Base-by-base conservation (phyloP, 2,329 filamentous ascomycete genomes). In the Colletotrichum scovillei region DNA sequence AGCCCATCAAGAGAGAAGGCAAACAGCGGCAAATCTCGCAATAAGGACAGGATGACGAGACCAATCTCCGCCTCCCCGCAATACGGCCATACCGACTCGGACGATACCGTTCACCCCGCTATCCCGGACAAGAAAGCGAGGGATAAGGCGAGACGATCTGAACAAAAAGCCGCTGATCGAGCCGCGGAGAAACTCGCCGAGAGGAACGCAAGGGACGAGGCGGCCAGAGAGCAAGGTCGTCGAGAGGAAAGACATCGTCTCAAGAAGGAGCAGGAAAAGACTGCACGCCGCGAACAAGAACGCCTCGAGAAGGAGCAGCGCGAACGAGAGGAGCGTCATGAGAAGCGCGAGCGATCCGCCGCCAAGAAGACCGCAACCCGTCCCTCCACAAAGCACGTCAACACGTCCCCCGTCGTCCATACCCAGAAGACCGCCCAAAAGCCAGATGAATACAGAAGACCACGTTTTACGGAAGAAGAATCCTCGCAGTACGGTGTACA, bases 21-120 rank as follows among this genome's bases (percentile, higher is more conserved):
- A 77, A 90, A 90, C 78, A 89, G 85, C 24, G 80, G 87, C 75
- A 87, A 85, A 78, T 82, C 86, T 56, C 85, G 87, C 74, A 85
- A 42, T 42, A 42, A 78, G 67, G 83, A 86, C 55, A 79, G 78
- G 73, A 75, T 78, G 38, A 60, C 80, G 68, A 77, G 80, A 64
- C 84, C 82, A 73, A 79, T 81, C 58, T 82, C 85, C 16, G 82
- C 84, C 52, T 82, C 83, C 30, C 81, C 77, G 64, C 78, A 76
- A 58, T 77, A 81, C 66, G 79, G 74, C 42, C 75, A 83, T 52
- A 83, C 81, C 74, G 86, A 86, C 76, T 84, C 86, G 62, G 84
- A 88, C 76, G 81, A 85, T 53, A 86, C 84, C 19, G 79, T 82
- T 49, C 85, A 85, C 35, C 81, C 83, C 5, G 74, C 77, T 24